Evolutionary conservation across 1,284 basidiomycete genomes (phyloP).

Genomic region (Trametes sp.): DNA sequence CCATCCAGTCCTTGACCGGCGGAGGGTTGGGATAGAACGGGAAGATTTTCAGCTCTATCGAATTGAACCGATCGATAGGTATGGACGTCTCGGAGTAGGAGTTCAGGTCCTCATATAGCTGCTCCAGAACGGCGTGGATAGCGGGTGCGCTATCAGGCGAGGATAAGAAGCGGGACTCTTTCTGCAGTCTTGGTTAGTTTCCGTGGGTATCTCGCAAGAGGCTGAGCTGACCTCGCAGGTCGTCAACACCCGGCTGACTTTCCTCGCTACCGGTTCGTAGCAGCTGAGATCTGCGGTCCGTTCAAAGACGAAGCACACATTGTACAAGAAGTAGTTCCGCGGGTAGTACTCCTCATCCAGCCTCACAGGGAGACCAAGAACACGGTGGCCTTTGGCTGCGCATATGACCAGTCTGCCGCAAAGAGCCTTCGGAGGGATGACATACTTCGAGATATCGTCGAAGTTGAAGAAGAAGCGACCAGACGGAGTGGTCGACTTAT

Average conservation of each 20-base stretch:
- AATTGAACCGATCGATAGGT: slow-evolving; percentile 87
- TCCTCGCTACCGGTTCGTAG: slow-evolving; percentile 96
- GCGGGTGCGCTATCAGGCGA: slow-evolving; percentile 72
- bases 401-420: slow-evolving; percentile 91
- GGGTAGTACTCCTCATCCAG: slow-evolving; percentile 73
- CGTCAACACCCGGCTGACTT: slow-evolving; percentile 89
- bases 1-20: slow-evolving; percentile 92
- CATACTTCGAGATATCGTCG: slow-evolving; percentile 90
- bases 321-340: slow-evolving; percentile 93
- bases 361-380: slow-evolving; percentile 90
- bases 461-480: slow-evolving; percentile 81
- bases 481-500: slow-evolving; percentile 50
- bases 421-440: slow-evolving; percentile 88
- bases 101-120: slow-evolving; percentile 96
- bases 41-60: slow-evolving; percentile 94
- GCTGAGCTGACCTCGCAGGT: slow-evolving; percentile 80
- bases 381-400: slow-evolving; percentile 75
- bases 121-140: slow-evolving; percentile 91
- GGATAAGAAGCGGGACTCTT: slow-evolving; percentile 91
- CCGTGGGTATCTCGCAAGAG: neutral
- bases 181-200: slow-evolving; percentile 53
- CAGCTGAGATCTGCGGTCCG: slow-evolving; percentile 88
- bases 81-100: slow-evolving; percentile 97
- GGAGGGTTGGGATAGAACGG: slow-evolving; percentile 97
- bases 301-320: slow-evolving; percentile 97